phyloP scores from a whole-genome alignment of 208 protist genomes.

The Porcisia hertigi region DNA sequence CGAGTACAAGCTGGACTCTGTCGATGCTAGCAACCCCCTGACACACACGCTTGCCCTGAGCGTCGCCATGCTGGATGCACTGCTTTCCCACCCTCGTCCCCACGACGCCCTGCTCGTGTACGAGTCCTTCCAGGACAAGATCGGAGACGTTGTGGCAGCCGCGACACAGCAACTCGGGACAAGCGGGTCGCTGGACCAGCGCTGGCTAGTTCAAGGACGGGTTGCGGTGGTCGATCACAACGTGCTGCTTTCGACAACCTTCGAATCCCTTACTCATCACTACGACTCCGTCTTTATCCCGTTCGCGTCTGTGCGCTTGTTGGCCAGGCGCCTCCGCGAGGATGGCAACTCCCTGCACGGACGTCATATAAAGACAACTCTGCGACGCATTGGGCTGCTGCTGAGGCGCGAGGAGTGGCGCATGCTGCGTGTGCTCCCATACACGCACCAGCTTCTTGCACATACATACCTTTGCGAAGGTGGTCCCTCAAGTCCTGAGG shows the following conservation, averaged over 20 bases:
- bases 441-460: constrained; percentile 76
- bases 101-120: constrained; percentile 69
- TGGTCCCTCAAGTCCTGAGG: constrained; percentile 44
- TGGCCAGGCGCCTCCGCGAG: constrained; percentile 70
- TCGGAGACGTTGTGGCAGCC: constrained; percentile 59
- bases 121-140: constrained; percentile 55
- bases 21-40: constrained; percentile 56
- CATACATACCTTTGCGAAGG: constrained; percentile 75
- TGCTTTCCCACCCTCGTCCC: constrained; percentile 69
- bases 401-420: constrained; percentile 39
- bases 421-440: constrained; percentile 74
- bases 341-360: constrained; percentile 50
- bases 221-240: constrained; percentile 90
- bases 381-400: constrained; percentile 46
- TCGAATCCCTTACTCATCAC: constrained; percentile 78
- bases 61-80: constrained; percentile 72
- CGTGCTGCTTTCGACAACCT: constrained; percentile 72
- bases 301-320: constrained; percentile 65
- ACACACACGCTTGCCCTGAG: constrained; percentile 59
- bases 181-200: constrained; percentile 60
- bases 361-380: constrained; percentile 50
- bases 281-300: constrained; percentile 88
- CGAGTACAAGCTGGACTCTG: constrained; percentile 51
- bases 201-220: constrained; percentile 86
- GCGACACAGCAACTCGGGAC: constrained; percentile 64